Evolutionary conservation across 129 eudicot genomes (phyloP).

Genomic region (carrot (Daucus carota)): DH1_v3.0 NC_030384.2:33952501-33953000

Average conservation of each 20-base stretch:
- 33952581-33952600: neutral
- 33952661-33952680: no score
- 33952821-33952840: neutral
- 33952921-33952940: no score
- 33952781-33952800: neutral
- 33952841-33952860: neutral
- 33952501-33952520: constrained; percentile 3
- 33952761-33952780: neutral
- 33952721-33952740: neutral
- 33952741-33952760: constrained; percentile 1
- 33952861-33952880: no score
- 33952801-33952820: neutral
- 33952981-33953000: no score
- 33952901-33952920: no score
- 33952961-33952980: no score
- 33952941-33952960: no score
- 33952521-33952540: neutral
- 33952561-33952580: neutral
- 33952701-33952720: neutral
- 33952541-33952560: neutral
- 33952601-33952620: neutral
- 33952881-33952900: no score
- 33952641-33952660: neutral
- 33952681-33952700: no score
- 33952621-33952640: constrained; percentile 6